Evolutionary conservation across 805 yeast species (phyloP), one percentile per base, ranked within the genome.

Genomic region (Wickerhamiella qilinensis): DNA sequence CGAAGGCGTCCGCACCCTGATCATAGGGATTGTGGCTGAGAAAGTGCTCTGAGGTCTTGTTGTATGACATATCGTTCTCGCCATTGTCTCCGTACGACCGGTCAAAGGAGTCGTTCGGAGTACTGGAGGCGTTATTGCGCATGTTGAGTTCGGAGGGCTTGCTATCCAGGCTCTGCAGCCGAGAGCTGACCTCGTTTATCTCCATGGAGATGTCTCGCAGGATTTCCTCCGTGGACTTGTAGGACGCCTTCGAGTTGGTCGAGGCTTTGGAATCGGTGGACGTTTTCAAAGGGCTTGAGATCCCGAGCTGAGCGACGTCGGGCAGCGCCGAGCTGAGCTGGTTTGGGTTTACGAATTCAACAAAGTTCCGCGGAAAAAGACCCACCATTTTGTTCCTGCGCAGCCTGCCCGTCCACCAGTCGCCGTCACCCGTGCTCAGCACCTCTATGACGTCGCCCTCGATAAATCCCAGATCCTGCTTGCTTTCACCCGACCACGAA

Each of bases 371-470:
- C 1, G 98, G 97, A 52, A 91, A 91, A 35, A 73, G 65, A 0
- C 98, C 98, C 29, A 74, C 72, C 48, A 82, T 73, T 44, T 75
- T 81, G 58, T 83, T 85, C 52, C 97, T 67, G 46, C 75, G 62
- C 40, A 88, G 67, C 43, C 68, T 65, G 2, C 98, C 98, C 50
- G 74, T 81, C 79, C 88, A 85, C 93, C 94, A 84, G 50, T 76
- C 76, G 16, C 93, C 94, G 53, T 91, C 93, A 3, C 88, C 82
- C 9, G 73, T 62, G 42, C 74, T 67, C 38, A 75, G 69, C 3
- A 91, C 93, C 45, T 84, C 94, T 48, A 91, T 82, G 37, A 82
- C 63, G 53, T 91, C 97, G 37, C 93, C 94, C 59, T 91, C 97
- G 17, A 86, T 69, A 55, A 91, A 91, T 1, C 97, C 97, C 32